Conservation (phyloP, 306 rosid genomes). For the apple (Malus domestica) region DNA sequence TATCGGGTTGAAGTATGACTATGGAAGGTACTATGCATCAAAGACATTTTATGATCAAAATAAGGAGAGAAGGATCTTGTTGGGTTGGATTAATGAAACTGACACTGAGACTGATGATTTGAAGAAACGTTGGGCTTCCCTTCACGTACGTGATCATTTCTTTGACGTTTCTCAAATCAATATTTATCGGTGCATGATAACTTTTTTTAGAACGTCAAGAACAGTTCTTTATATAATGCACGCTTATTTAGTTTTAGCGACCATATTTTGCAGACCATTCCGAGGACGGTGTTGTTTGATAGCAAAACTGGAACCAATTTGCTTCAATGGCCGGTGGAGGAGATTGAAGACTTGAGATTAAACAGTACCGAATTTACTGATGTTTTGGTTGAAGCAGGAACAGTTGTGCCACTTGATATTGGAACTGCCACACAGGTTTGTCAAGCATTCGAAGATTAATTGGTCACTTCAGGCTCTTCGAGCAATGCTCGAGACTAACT, state of each 20-base stretch:
- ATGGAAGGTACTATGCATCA: slow-evolving; percentile 81
- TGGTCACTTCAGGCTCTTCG: background rate
- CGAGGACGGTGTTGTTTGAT: slow-evolving; percentile 69
- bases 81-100: slow-evolving; percentile 83
- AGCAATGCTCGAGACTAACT: background rate
- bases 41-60: slow-evolving; percentile 70
- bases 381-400: slow-evolving; percentile 51
- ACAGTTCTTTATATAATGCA: background rate
- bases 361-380: slow-evolving; percentile 33
- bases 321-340: slow-evolving; percentile 82
- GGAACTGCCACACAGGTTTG: slow-evolving; percentile 72
- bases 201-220: background rate
- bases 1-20: slow-evolving; percentile 60
- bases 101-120: slow-evolving; percentile 52
- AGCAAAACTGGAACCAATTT: slow-evolving; percentile 50
- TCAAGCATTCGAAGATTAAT: background rate
- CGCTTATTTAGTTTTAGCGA: background rate
- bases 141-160: slow-evolving; percentile 42
- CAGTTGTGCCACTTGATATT: slow-evolving; percentile 48
- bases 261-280: slow-evolving; percentile 44
- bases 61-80: slow-evolving; percentile 52
- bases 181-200: background rate
- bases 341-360: slow-evolving; percentile 64
- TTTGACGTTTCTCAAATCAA: background rate
- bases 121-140: slow-evolving; percentile 76